These are phyloP conservation scores for Septoria petroselini DNA, from an alignment of 2,329 filamentous ascomycete genomes.

Conservation along the genomic window DNA sequence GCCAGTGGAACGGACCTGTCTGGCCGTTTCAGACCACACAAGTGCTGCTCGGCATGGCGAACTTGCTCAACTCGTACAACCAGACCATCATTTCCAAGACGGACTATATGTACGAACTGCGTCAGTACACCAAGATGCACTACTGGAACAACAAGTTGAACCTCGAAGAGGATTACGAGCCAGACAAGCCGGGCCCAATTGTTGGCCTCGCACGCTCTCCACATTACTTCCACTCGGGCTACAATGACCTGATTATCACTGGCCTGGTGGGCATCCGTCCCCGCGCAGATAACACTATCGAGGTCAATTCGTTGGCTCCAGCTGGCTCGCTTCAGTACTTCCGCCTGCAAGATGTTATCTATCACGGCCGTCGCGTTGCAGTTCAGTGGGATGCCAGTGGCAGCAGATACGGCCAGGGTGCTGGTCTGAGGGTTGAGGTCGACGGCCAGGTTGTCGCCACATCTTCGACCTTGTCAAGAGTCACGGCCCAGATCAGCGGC, in stretches of 20 bases:
- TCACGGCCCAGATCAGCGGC: conserved; percentile 30
- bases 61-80: conserved; percentile 45
- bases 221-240: conserved; percentile 50
- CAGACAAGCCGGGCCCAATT: conserved; percentile 43
- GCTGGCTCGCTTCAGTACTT: conserved; percentile 41
- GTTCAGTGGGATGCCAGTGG: conserved; percentile 45
- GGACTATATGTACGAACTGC: conserved; percentile 42
- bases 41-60: conserved; percentile 42
- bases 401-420: conserved; percentile 33
- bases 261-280: conserved; percentile 46
- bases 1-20: conserved; percentile 48
- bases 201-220: conserved; percentile 44
- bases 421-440: conserved; percentile 39
- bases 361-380: conserved; percentile 44
- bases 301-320: conserved; percentile 42
- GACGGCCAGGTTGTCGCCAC: conserved; percentile 38
- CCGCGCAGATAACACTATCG: conserved; percentile 40
- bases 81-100: conserved; percentile 31
- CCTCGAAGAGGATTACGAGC: conserved; percentile 46
- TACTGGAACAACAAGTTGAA: conserved; percentile 39
- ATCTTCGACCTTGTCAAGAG: conserved; percentile 30
- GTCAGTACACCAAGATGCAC: conserved; percentile 43
- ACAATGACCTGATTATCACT: conserved; percentile 43
- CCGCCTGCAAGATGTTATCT: conserved; percentile 43
- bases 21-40: conserved; percentile 49